Evolutionary conservation across 495 filamentous ascomycete genomes (phyloP), one percentile per base, ranked within the genome.

Genomic region (Bryoglossum gracile): DNA sequence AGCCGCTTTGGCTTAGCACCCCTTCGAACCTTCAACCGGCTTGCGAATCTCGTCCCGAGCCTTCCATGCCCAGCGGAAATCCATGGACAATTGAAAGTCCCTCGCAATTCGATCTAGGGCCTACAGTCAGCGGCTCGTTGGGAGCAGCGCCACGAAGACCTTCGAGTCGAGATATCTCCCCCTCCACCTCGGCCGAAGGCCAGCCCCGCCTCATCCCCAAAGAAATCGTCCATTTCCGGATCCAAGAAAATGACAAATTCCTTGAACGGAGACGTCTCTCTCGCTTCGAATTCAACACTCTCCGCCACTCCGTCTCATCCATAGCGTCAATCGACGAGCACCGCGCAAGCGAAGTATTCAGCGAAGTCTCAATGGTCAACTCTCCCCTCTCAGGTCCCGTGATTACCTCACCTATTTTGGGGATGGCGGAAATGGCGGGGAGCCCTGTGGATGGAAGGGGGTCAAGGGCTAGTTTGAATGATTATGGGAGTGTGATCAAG

Each of bases 211-310:
- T 53, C n/a, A 59, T 59, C 18, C 40, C 43, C 21, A 39, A 47
- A 25, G 56, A 59, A 23, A 14, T 53, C 9, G 49, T 55, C 6
- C 24, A 39, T 16, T 38, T 16, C 28, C 56, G 46, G 14, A 30
- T 55, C 17, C 46, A n/a, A n/a, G 33, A 47, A 17, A 55, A 59
- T 39, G 56, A 59, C 1, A 43, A 53, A 9, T 59, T 52, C 22
- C 24, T 55, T 19, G 53, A 55, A 24, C 46, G 49, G 43, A 14
- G 52, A 22, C 32, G 49, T 19, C 45, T 40, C 21, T 50, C 49
- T n/a, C 44, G 46, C 17, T 33, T 55, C 10, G 5, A 49, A 16
- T 55, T 55, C 28, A 50, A n/a, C n/a, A n/a, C n/a, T n/a, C n/a
- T n/a, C n/a, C 40, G 43, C 22, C 42, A 25, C 34, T 42, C 48